Evolutionary conservation across 768 basidiomycete species (phyloP).

Genomic region (Pleurotus djamor): DNA sequence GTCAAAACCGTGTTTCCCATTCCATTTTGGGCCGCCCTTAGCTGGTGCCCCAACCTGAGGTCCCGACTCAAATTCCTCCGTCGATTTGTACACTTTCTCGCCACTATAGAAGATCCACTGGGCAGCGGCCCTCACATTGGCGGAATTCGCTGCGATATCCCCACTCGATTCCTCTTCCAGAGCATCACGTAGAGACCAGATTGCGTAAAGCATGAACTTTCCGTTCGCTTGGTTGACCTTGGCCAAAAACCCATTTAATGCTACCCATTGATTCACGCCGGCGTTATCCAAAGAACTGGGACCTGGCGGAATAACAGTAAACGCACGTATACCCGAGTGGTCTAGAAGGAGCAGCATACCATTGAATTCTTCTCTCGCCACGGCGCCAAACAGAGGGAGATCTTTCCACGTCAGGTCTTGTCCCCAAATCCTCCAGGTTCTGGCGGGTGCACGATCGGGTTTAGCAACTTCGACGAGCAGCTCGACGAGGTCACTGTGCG

Average conservation of each 20-base stretch:
- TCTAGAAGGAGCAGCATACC: neutral
- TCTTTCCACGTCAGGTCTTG: neutral
- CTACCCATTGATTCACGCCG: neutral
- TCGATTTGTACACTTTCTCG: neutral
- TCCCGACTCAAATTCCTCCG: slow-evolving; percentile 2
- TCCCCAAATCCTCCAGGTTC: slow-evolving; percentile 2
- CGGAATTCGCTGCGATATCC: neutral
- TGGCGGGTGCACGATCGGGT: neutral
- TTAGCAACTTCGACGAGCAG: neutral
- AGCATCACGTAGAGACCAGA: neutral
- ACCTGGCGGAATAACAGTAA: neutral
- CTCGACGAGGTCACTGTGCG: neutral
- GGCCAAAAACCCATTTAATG: neutral
- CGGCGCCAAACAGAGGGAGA: neutral
- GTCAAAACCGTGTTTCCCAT: slow-evolving; percentile 3
- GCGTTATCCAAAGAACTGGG: neutral
- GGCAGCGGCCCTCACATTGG: slow-evolving; percentile 1
- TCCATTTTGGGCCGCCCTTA: neutral
- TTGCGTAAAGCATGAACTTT: slow-evolving; percentile 2
- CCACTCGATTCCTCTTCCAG: neutral
- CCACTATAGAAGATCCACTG: slow-evolving; percentile 2
- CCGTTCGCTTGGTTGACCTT: neutral
- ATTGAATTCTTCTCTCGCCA: neutral
- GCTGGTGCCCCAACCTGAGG: slow-evolving; percentile 3
- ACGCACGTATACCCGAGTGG: neutral